Conservation (phyloP, 345 rosid species). For the Sapria himalayana region DNA sequence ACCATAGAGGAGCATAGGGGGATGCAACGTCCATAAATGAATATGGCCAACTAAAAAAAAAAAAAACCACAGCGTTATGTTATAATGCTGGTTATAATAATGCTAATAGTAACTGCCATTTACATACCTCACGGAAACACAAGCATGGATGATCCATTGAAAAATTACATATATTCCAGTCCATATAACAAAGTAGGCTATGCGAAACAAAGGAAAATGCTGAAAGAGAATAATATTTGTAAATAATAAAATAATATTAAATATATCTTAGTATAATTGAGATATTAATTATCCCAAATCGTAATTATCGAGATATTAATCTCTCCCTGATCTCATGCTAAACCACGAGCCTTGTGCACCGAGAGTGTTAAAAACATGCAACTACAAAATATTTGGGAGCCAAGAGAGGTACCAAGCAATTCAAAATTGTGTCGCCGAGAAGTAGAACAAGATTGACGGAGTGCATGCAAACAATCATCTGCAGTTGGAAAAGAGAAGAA, state of each 20-base stretch:
- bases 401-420: constrained; percentile 48
- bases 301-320: too few species aligned
- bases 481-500: constrained; percentile 14
- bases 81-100: background rate
- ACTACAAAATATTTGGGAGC: background rate
- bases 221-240: constrained; percentile 14
- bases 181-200: constrained; percentile 59
- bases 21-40: constrained; percentile 67
- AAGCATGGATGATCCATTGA: constrained; percentile 90
- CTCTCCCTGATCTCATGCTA: too few species aligned
- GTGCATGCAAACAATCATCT: constrained; percentile 65
- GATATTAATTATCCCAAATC: too few species aligned
- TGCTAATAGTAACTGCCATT: background rate
- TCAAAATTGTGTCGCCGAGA: constrained; percentile 51
- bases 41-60: constrained; percentile 77
- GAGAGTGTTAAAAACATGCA: background rate
- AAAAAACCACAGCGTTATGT: background rate
- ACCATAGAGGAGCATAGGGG: constrained; percentile 66
- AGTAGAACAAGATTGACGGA: constrained; percentile 61
- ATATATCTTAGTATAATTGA: too few species aligned
- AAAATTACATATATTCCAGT: constrained; percentile 42
- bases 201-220: constrained; percentile 69
- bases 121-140: constrained; percentile 60
- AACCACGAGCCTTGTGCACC: too few species aligned
- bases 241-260: background rate